phyloP scores from a whole-genome alignment of 2,329 filamentous ascomycete genomes.

The Mollisia scopiformis region DNA sequence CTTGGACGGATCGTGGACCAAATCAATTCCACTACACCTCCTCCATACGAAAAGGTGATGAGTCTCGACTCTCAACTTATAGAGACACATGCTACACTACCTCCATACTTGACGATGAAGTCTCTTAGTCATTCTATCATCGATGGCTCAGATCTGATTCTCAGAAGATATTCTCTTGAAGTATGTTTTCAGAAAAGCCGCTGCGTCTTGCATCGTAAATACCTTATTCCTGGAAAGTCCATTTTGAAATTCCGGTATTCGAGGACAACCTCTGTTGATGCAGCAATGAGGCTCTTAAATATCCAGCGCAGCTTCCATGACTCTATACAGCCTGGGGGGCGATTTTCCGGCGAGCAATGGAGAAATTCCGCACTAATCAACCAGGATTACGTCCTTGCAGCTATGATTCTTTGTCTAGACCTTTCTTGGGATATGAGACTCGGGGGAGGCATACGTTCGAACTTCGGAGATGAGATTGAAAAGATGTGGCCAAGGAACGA shows the following conservation, averaged over 20 bases:
- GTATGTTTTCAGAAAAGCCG: conserved; percentile 20
- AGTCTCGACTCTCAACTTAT: conserved; percentile 48
- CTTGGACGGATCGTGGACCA: conserved; percentile 49
- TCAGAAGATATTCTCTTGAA: conserved; percentile 18
- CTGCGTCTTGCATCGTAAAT: conserved; percentile 22
- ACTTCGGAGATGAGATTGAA: conserved; percentile 12
- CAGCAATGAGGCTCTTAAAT: conserved; percentile 49
- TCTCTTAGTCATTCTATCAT: conserved; percentile 33
- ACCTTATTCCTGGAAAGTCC: conserved; percentile 13
- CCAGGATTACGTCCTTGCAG: conserved; percentile 62
- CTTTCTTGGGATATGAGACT: conserved; percentile 12
- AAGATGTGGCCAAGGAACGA: conserved; percentile 11
- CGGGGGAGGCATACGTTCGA: neutral
- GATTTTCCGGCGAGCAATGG: conserved; percentile 57
- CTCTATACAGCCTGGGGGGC: conserved; percentile 53
- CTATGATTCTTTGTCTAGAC: conserved; percentile 59
- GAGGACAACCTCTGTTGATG: conserved; percentile 51
- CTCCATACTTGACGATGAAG: conserved; percentile 45
- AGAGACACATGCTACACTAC: conserved; percentile 48
- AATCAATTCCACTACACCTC: conserved; percentile 50
- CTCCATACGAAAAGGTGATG: conserved; percentile 44
- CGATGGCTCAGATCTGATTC: conserved; percentile 13
- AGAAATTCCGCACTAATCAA: conserved; percentile 58
- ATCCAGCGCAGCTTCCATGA: conserved; percentile 51
- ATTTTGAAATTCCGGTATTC: conserved; percentile 49